Evolutionary conservation across 176 grass and related monocot genomes (phyloP).

Genomic region (Ampelocalamus luodianensis): DNA sequence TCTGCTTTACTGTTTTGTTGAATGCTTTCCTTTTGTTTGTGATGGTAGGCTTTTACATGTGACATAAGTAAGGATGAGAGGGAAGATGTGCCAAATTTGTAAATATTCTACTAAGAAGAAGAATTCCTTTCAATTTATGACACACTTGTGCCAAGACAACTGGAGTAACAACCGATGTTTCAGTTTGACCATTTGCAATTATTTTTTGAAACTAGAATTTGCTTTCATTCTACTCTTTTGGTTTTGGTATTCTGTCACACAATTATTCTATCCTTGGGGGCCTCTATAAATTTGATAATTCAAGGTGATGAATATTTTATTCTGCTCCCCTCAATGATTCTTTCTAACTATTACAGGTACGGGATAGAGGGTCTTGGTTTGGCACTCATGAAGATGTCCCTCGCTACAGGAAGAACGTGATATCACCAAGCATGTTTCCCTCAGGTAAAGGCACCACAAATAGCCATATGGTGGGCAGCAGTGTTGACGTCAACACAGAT

Average conservation of each 20-base stretch:
- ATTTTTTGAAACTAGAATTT: neutral
- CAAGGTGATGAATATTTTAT: neutral
- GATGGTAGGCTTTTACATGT: neutral
- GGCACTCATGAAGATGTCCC: constrained; percentile 79
- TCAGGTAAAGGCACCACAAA: constrained; percentile 68
- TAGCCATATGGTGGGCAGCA: constrained; percentile 28
- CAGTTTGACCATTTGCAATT: neutral
- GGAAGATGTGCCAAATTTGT: neutral
- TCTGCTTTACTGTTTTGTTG: constrained; percentile 20
- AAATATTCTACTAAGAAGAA: neutral
- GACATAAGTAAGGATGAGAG: constrained; percentile 19
- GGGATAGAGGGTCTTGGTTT: constrained; percentile 89
- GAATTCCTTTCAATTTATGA: neutral
- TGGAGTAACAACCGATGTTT: neutral
- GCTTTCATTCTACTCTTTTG: constrained; percentile 2
- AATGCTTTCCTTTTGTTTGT: neutral
- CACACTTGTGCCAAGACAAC: neutral
- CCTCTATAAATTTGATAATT: constrained; percentile 29
- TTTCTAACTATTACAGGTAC: too few relatives aligned
- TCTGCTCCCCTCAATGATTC: constrained; percentile 10
- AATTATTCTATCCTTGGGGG: constrained; percentile 6
- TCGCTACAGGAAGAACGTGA: constrained; percentile 64
- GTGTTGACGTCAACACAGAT: constrained; percentile 40
- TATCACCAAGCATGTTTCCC: constrained; percentile 94
- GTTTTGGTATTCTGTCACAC: neutral